phyloP scores from a whole-genome alignment of 768 basidiomycete species.

The Boletellus sp. region DNA sequence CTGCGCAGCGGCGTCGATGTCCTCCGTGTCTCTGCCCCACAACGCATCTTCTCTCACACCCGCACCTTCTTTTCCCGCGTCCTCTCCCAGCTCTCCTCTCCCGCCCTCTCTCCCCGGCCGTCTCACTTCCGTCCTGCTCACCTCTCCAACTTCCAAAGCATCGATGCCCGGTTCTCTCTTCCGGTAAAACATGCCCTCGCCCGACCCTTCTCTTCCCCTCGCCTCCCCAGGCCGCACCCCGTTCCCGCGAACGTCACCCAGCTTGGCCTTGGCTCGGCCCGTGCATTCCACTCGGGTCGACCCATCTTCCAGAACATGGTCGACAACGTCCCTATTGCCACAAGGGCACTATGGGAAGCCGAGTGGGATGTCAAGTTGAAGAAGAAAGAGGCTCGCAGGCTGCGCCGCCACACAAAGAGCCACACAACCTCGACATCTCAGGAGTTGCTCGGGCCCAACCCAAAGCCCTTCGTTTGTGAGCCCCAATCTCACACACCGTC shows the following conservation, averaged over 20 bases:
- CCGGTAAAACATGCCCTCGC: constrained; percentile 52
- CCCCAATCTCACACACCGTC: constrained; percentile 23
- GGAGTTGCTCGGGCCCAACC: constrained; percentile 29
- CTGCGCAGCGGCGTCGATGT: constrained; percentile 24
- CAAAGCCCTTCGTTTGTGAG: constrained; percentile 2
- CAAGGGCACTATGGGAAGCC: constrained; percentile 69
- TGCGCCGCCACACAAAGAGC: constrained; percentile 22
- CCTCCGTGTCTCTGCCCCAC: neutral
- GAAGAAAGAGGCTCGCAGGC: constrained; percentile 36
- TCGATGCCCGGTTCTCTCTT: constrained; percentile 56
- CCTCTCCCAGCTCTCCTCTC: constrained; percentile 42
- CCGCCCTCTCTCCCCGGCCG: constrained; percentile 4
- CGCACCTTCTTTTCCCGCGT: constrained; percentile 54
- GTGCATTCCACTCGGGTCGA: constrained; percentile 70
- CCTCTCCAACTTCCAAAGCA: constrained; percentile 30
- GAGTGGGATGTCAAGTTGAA: constrained; percentile 61
- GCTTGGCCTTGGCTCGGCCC: constrained; percentile 71
- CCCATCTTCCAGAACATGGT: constrained; percentile 78
- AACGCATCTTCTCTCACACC: constrained; percentile 41
- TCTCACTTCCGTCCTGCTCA: constrained; percentile 14
- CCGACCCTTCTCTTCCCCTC: constrained; percentile 41
- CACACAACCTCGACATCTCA: constrained; percentile 18
- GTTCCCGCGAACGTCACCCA: constrained; percentile 54
- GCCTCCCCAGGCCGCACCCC: constrained; percentile 53
- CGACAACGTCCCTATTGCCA: constrained; percentile 75